Evolutionary conservation across 2,329 filamentous ascomycete species (phyloP), one percentile per base, ranked within the genome.

Genomic region (Trichoderma oligosporum): DNA sequence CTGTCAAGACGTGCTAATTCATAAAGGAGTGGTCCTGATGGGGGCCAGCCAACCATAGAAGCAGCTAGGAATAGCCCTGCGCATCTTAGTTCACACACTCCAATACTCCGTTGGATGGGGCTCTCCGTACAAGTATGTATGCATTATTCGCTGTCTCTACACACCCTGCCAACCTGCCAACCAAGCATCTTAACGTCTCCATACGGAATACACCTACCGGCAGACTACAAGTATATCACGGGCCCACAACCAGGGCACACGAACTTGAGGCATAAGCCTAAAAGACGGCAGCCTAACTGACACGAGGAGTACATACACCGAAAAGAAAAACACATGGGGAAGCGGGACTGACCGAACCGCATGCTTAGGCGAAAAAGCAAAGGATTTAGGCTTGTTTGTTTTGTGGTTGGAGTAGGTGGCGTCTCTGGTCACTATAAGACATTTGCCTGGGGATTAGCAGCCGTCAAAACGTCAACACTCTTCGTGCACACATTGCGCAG

Each of bases 301-400:
- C 16, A 31, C 11, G 16, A 18, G 11, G 22, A 45, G 22, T 7
- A 52, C 31, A 22, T 29, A 29, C 16, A 25, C 39, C 35, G 33
- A 27, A 27, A 33, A 16, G 29, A 39, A 14, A 25, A 31, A 14
- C 27, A 11, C 6, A 25, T 27, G 39, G 52, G 31, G 29, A 38
- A 29, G 25, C 52, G 52, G 52, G 41, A 55, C 41, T 55, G 52
- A n/a, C 31, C 52, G 52, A 12, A 29, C 51, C 41, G 52, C 31
- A 25, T 36, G 31, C 41, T 46, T 55, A 55, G 52, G 41, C 52
- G 41, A 45, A 29, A 31, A 16, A 38, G 31, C 27, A 29, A 41
- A 27, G 41, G 16, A 27, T 46, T 38, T 55, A 38, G 39, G 31
- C 33, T 51, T 25, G 29, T 36, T 38, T 31, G 11, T 31, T 31